Percentiles rank a stretch among this genome's conserved stretches.
Evolutionary conservation across 2,329 filamentous ascomycete genomes (phyloP).

Genomic region (Verticillium dahliae): DNA sequence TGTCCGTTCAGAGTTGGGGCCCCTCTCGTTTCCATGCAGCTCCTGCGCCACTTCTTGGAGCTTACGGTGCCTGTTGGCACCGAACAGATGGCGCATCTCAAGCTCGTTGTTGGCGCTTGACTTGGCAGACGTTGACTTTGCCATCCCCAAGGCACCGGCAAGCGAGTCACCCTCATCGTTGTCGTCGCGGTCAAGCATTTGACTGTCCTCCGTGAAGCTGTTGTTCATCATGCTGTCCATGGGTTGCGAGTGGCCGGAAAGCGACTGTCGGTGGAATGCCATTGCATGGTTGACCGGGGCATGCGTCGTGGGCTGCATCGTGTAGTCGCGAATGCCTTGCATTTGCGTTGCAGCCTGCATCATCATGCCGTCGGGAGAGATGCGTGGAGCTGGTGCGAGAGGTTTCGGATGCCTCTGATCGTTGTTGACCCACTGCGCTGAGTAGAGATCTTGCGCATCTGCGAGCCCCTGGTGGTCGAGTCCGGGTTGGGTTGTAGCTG

Average conservation of each 20-base stretch:
- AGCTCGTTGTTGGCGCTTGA: constrained; percentile 75
- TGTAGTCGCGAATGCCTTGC: constrained; percentile 40
- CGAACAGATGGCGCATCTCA: constrained; percentile 70
- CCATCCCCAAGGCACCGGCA: constrained; percentile 29
- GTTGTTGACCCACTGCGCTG: constrained; percentile 42
- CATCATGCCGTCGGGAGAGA: constrained; percentile 54
- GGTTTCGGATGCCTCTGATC: constrained; percentile 36
- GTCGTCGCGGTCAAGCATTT: constrained; percentile 55
- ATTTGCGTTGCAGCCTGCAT: constrained; percentile 49
- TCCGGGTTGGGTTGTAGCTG: constrained; percentile 44
- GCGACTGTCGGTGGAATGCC: constrained; percentile 26
- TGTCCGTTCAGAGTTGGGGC: constrained; percentile 74
- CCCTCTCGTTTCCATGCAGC: constrained; percentile 71
- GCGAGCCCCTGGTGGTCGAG: constrained; percentile 40
- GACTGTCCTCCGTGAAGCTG: constrained; percentile 54
- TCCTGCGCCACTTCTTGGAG: constrained; percentile 69
- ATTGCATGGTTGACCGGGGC: constrained; percentile 15
- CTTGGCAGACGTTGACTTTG: constrained; percentile 52
- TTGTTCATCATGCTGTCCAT: constrained; percentile 45
- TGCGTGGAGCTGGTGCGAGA: constrained; percentile 33
- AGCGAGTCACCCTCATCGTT: constrained; percentile 51
- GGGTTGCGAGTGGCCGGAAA: constrained; percentile 44
- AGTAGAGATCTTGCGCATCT: constrained; percentile 37
- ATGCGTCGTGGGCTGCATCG: constrained; percentile 41
- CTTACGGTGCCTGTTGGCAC: constrained; percentile 59